Conservation (phyloP, 2,329 filamentous ascomycete genomes). For the Chaetomiaceae sp. region DNA sequence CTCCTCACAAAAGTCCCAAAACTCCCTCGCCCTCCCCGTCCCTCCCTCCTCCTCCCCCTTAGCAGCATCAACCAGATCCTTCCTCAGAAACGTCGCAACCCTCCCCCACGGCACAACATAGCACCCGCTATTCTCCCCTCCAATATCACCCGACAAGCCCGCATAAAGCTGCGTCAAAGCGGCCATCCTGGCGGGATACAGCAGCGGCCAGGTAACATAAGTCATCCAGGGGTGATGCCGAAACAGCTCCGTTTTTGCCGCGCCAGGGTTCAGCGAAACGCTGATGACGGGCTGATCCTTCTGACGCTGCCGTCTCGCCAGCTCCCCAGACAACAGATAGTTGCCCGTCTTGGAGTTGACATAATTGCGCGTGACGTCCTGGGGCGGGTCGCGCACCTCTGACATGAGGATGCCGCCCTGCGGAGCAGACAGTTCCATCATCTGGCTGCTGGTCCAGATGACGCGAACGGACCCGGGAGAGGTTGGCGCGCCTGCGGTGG, state of each 20-base stretch:
- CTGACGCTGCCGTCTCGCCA: slow-evolving; percentile 14
- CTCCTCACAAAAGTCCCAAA: neutral
- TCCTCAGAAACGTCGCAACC: slow-evolving; percentile 1
- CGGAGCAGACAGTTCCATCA: slow-evolving; percentile 16
- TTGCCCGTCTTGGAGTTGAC: slow-evolving; percentile 24
- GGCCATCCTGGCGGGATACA: neutral
- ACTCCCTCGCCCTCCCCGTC: neutral
- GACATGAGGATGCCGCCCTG: slow-evolving; percentile 17
- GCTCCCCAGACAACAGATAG: slow-evolving; percentile 21
- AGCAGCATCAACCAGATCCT: neutral
- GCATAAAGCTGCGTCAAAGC: slow-evolving; percentile 25
- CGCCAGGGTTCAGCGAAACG: slow-evolving; percentile 36
- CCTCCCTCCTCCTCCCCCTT: neutral
- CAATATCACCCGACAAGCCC: slow-evolving; percentile 41
- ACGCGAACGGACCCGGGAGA: slow-evolving; percentile 17
- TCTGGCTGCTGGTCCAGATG: slow-evolving; percentile 22
- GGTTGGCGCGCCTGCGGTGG: neutral
- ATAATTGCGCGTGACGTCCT: slow-evolving; percentile 20
- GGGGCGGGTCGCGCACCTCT: slow-evolving; percentile 14
- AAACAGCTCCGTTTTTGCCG: slow-evolving; percentile 36
- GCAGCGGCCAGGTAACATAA: neutral
- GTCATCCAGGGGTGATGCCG: slow-evolving; percentile 22
- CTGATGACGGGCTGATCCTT: neutral
- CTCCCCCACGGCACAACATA: slow-evolving; percentile 21
- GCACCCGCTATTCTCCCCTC: slow-evolving; percentile 30